Base-by-base conservation (phyloP, 2,329 filamentous ascomycete genomes). In the Fusarium sulawesiense region DNA sequence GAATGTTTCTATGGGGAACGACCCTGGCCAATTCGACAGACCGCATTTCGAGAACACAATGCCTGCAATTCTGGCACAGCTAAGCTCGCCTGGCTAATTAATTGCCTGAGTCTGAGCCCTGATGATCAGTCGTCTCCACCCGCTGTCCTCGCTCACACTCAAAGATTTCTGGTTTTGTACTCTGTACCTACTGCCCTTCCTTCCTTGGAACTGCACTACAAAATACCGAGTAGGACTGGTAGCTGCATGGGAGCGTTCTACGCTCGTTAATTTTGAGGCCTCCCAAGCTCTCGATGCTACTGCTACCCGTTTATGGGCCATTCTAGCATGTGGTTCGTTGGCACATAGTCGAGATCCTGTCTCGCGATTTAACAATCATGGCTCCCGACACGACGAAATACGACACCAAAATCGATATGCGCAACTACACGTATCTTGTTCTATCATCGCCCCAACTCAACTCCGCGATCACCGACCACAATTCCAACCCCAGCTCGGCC, bases 81-180 rank as follows among this genome's bases (percentile, higher is more conserved):
- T 44, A 60, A 55, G 68, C 56, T 72, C 45, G 42, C 49, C 49
- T 53, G 34, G 49, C 49, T 41, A 53, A 53, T 58, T 50, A 58
- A 64, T 64, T 64, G 50, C 20, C 32, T 53, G 57, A 58, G 41
- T 16, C 27, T 71, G 66, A 67, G 66, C 70, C 70, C 70, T 66
- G 66, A 60, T 48, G 51, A 56, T 49, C 56, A 53, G 25, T 48
- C 47, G 53, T 71, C 68, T 47, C 67, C 68, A 71, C 63, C 55
- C 58, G 58, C 66, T 51, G 45, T 57, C 53, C 21, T 70, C 37
- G 56, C 42, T 56, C 48, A 48, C 50, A 51, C 49, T 53, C 49
- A 23, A 23, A 29, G 21, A 23, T 41, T 53, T 53, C 49, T 53
- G 37, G 13, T 41, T 53, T 53, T 42, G 53, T 50, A 56, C 50